These are phyloP conservation scores for Polytolypa hystricis DNA, from an alignment of 2,329 filamentous ascomycete genomes.

Conservation along the genomic window DNA sequence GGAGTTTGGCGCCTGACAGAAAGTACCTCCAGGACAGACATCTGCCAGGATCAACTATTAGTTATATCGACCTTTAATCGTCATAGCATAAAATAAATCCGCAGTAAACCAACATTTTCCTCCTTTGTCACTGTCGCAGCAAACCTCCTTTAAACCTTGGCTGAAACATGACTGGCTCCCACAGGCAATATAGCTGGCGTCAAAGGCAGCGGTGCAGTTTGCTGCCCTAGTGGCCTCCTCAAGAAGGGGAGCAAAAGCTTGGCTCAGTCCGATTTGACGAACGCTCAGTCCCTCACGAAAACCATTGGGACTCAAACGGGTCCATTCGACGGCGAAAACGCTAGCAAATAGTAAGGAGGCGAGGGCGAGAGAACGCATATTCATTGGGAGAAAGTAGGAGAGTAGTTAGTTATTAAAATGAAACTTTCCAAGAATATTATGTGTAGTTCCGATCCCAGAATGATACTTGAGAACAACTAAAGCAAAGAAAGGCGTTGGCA, in stretches of 20 bases:
- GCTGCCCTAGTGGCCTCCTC: slow-evolving; percentile 4
- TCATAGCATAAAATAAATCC: neutral
- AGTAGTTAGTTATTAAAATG: neutral
- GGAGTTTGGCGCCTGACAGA: slow-evolving; percentile 11
- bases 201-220: slow-evolving; percentile 11
- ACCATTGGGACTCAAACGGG: neutral
- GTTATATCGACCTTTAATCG: slow-evolving; percentile 2
- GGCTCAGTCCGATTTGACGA: slow-evolving; percentile 4
- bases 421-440: neutral
- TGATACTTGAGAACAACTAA: neutral
- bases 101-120: neutral
- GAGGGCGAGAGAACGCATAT: slow-evolving; percentile 5
- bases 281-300: slow-evolving; percentile 1
- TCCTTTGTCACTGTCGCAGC: slow-evolving; percentile 15
- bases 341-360: slow-evolving; percentile 4
- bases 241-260: slow-evolving; percentile 9
- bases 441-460: no score
- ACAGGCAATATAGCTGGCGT: slow-evolving; percentile 10
- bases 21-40: slow-evolving; percentile 11
- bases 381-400: slow-evolving; percentile 5
- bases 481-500: neutral
- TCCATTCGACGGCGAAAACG: slow-evolving; percentile 4
- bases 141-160: slow-evolving; percentile 12
- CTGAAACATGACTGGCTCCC: slow-evolving; percentile 12
- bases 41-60: no score